Evolutionary conservation across 805 yeast genomes (phyloP), one percentile per base, ranked within the genome.

Genomic region (Starmerella riodocensis): DNA sequence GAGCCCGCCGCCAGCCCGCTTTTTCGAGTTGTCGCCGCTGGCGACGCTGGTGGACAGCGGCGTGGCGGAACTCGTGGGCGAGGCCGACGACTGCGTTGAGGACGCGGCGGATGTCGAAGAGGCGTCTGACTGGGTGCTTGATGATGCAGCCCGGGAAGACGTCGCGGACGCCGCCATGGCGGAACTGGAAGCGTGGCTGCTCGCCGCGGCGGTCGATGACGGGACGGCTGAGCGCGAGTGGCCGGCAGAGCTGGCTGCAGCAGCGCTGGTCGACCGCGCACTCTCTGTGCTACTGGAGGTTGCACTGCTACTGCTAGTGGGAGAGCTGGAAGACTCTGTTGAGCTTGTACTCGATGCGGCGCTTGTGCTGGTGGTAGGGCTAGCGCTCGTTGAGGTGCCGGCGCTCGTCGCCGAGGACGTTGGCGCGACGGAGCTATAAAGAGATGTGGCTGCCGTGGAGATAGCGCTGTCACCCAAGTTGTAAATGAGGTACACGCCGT

Each of bases 401-500:
- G 29, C 13, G 39, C 16, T 12, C 12, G 46, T 28, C 9, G 60
- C 46, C 4, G 59, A 39, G 9, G 55, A 44, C 12, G 48, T 29
- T 5, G 56, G 17, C 13, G 56, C 37, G 12, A 55, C 42, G 16
- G 53, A 33, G 29, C 54, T 26, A 18, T 58, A 37, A 16, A 54
- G 29, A 3, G 63, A 55, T 4, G 63, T 57, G 51, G 44, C 34
- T 6, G 45, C 48, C 2, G 45, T 41, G 8, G 65, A 52, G 6
- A 35, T 40, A n/a, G 42, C 11, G 16, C 38, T 30, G 19, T 43
- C 52, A 27, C 25, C 40, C 17, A 42, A 31, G 11, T 38, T 44
- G 51, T 54, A 58, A 51, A 61, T 49, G 42, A 56, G 37, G 55
- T 43, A 58, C 48, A 67, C 67, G 39, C 66, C 67, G 22, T 55